Conservation (phyloP, 2,329 filamentous ascomycete genomes). For the Thelonectria discophora region DNA sequence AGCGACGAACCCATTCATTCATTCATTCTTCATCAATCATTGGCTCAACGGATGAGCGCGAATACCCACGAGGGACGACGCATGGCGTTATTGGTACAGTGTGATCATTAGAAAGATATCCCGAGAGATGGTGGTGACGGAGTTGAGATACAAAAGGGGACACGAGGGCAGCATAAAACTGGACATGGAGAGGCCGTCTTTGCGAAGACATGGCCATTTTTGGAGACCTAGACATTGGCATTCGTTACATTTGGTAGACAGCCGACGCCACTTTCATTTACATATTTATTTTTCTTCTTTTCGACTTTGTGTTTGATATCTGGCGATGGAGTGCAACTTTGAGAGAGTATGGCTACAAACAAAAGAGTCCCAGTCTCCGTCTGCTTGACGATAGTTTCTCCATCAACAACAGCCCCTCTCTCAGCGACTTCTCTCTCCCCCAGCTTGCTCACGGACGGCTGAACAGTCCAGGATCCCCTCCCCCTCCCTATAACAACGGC, state of each 20-base stretch:
- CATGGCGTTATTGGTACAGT: constrained; percentile 25
- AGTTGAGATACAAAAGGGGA: constrained; percentile 4
- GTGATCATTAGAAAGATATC: constrained; percentile 23
- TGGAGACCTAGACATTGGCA: constrained; percentile 9
- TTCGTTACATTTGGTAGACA: constrained; percentile 17
- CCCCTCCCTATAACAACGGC: too few relatives aligned
- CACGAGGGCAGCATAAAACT: constrained; percentile 15
- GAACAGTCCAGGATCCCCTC: too few relatives aligned
- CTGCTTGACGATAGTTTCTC: background rate
- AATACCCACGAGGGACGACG: constrained; percentile 23
- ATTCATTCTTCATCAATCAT: constrained; percentile 3
- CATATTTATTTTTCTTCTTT: constrained; percentile 17
- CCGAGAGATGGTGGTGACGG: constrained; percentile 16
- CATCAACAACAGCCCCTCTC: too few relatives aligned
- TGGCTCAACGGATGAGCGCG: background rate
- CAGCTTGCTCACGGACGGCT: too few relatives aligned
- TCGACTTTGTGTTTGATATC: background rate
- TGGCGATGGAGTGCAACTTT: too few relatives aligned
- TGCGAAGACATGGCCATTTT: background rate
- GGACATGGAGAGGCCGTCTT: constrained; percentile 7
- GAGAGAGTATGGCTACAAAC: background rate
- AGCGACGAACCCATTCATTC: constrained; percentile 10
- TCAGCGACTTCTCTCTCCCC: too few relatives aligned
- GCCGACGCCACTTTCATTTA: constrained; percentile 19
- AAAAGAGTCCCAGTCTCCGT: background rate